These are phyloP conservation scores for Termitomyces heimii DNA, from an alignment of 768 basidiomycete species.

Conservation along the genomic window DNA sequence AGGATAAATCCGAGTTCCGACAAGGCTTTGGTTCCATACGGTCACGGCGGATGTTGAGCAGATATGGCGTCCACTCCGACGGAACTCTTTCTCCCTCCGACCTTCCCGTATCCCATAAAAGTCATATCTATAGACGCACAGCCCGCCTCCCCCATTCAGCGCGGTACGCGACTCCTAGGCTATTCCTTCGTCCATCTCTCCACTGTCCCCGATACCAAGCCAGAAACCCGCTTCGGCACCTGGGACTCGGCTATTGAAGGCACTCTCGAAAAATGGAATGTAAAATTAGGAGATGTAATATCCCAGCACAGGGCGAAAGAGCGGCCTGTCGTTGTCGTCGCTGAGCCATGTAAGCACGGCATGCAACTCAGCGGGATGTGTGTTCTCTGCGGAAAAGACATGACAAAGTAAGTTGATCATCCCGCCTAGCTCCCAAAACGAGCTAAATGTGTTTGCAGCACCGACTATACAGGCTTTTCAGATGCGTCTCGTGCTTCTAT, in stretches of 20 bases:
- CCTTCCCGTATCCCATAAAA: slow-evolving; percentile 85
- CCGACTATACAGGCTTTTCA: slow-evolving; percentile 85
- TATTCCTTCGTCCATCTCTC: slow-evolving; percentile 72
- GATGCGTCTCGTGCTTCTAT: slow-evolving; percentile 85
- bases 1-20: slow-evolving; percentile 20
- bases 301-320: slow-evolving; percentile 53
- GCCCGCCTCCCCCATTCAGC: slow-evolving; percentile 40
- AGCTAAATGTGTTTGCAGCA: slow-evolving; percentile 26
- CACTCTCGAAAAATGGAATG: slow-evolving; percentile 62
- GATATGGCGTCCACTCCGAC: slow-evolving; percentile 59
- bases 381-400: slow-evolving; percentile 91
- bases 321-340: slow-evolving; percentile 55
- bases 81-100: slow-evolving; percentile 65
- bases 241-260: slow-evolving; percentile 92
- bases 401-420: slow-evolving; percentile 65
- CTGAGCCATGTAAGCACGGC: slow-evolving; percentile 95
- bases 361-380: slow-evolving; percentile 91
- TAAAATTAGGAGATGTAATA: slow-evolving; percentile 61
- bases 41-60: slow-evolving; percentile 20
- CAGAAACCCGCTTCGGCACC: slow-evolving; percentile 75
- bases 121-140: slow-evolving; percentile 62
- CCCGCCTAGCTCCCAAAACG: slow-evolving; percentile 1
- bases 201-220: slow-evolving; percentile 34
- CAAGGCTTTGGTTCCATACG: slow-evolving; percentile 15
- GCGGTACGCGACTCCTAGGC: slow-evolving; percentile 76